Percentiles rank a stretch among this genome's conserved stretches.
Conservation (phyloP, 306 rosid genomes). For the Quercus agrifolia region DNA sequence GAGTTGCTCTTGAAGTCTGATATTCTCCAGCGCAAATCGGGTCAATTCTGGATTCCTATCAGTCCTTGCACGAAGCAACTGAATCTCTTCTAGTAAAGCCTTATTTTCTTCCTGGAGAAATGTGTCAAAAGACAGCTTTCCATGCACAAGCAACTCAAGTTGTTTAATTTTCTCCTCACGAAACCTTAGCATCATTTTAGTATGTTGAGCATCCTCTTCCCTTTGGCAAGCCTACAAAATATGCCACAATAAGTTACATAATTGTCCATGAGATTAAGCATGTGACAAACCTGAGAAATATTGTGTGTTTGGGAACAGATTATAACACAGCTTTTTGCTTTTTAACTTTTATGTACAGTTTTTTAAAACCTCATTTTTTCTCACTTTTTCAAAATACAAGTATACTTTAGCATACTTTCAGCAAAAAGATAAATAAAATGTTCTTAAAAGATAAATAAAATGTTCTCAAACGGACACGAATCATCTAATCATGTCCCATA, state of each 20-base stretch:
- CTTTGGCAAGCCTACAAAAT: slow-evolving; percentile 58
- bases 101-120: slow-evolving; percentile 70
- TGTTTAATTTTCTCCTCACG: slow-evolving; percentile 71
- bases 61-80: slow-evolving; percentile 51
- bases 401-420: too few relatives aligned
- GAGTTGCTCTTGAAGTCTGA: slow-evolving; percentile 54
- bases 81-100: slow-evolving; percentile 63
- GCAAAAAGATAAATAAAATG: too few relatives aligned
- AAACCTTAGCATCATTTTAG: slow-evolving; percentile 47
- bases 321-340: too few relatives aligned
- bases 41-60: slow-evolving; percentile 55
- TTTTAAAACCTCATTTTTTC: too few relatives aligned
- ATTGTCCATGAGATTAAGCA: background rate
- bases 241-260: slow-evolving; percentile 22
- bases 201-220: slow-evolving; percentile 59
- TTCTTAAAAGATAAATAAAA: too few relatives aligned
- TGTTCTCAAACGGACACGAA: too few relatives aligned
- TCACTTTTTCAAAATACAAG: too few relatives aligned
- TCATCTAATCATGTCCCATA: background rate
- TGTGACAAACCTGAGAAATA: background rate
- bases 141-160: slow-evolving; percentile 66
- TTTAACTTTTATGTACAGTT: too few relatives aligned
- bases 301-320: too few relatives aligned
- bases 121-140: slow-evolving; percentile 60
- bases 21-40: slow-evolving; percentile 56